Conservation (phyloP, 1,139 yeast genomes). For the Saccharomyces pastorianus region DNA sequence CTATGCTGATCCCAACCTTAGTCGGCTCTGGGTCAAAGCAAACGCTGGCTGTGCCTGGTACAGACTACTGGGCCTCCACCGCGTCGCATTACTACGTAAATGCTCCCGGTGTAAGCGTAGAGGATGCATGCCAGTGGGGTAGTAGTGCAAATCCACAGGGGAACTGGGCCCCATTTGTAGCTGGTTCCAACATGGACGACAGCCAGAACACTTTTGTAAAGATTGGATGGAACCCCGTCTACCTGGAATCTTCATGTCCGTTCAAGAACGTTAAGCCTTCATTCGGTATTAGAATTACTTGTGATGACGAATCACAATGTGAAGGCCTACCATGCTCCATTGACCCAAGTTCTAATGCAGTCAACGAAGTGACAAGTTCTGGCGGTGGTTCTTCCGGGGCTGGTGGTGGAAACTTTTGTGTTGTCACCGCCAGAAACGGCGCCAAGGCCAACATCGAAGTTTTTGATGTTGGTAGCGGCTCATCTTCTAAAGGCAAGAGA, state of each 20-base stretch:
- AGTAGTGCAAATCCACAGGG: slow-evolving; percentile 57
- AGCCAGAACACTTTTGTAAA: slow-evolving; percentile 66
- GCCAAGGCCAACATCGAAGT: slow-evolving; percentile 67
- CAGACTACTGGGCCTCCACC: slow-evolving; percentile 63
- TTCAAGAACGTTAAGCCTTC: slow-evolving; percentile 49
- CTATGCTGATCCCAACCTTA: slow-evolving; percentile 80
- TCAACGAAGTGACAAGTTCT: slow-evolving; percentile 43
- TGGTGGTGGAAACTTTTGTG: slow-evolving; percentile 72
- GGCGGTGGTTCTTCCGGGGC: slow-evolving; percentile 37
- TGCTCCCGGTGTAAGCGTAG: slow-evolving; percentile 72
- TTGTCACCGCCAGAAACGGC: slow-evolving; percentile 63
- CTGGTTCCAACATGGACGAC: slow-evolving; percentile 75
- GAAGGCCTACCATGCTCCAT: slow-evolving; percentile 71
- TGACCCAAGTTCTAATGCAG: slow-evolving; percentile 56
- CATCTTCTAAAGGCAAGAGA: not conserved
- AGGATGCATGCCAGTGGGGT: slow-evolving; percentile 85
- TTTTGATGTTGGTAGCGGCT: slow-evolving; percentile 34
- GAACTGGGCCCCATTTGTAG: slow-evolving; percentile 90
- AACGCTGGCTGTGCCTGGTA: slow-evolving; percentile 75
- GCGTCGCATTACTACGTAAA: slow-evolving; percentile 85
- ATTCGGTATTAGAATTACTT: slow-evolving; percentile 66
- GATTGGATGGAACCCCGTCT: slow-evolving; percentile 87
- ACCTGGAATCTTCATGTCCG: slow-evolving; percentile 49
- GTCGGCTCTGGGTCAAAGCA: slow-evolving; percentile 41
- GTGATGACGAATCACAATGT: slow-evolving; percentile 62